Evolutionary conservation across 2,329 filamentous ascomycete genomes (phyloP), one percentile per base, ranked within the genome.

Genomic region (Hypoxylon sp.): DNA sequence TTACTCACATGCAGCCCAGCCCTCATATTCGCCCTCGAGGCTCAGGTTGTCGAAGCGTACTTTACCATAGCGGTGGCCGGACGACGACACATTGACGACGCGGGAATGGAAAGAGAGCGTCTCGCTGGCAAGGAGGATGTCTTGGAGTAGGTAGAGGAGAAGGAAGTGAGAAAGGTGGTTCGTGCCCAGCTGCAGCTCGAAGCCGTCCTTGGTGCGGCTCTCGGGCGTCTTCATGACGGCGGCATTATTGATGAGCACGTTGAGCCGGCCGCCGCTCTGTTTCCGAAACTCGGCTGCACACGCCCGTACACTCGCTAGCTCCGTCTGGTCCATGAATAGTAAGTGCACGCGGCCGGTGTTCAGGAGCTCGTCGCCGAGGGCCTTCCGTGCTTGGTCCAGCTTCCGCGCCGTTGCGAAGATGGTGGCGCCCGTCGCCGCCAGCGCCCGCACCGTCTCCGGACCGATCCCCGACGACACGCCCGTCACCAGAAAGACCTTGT

Each of bases 131-230:
- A 83, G 72, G 6, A 84, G 68, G 0, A 75, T 63, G 2, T 75
- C 69, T 53, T 78, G 77, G 35, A 84, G 71, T 1, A 83, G 74
- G 35, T 82, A 73, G 66, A 83, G 80, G 10, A 85, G 74, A 0
- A 84, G 73, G 71, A 84, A 85, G 67, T 84, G 81, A 3, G 71
- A 74, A 1, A 86, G 71, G 64, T 85, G 78, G 65, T 84, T 83
- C 1, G 76, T 80, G n/a, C 74, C 81, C 60, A 84, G 78, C 58
- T 84, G 82, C 0, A 69, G 65, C 58, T 86, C 82, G 61, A 78
- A 78, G n/a, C 80, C 80, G 58, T 83, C 80, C 18, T 62, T 62
- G 1, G 78, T 82, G 20, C 58, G 46, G 15, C 52, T 67, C 66
- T 65, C 68, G 58, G 13, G 76, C 70, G 33, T 62, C 48, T n/a